Percentiles rank a stretch among this genome's conserved stretches.
These are phyloP conservation scores for Aspergillus egyptiacus DNA, from an alignment of 495 filamentous ascomycete genomes.

Conservation along the genomic window DNA sequence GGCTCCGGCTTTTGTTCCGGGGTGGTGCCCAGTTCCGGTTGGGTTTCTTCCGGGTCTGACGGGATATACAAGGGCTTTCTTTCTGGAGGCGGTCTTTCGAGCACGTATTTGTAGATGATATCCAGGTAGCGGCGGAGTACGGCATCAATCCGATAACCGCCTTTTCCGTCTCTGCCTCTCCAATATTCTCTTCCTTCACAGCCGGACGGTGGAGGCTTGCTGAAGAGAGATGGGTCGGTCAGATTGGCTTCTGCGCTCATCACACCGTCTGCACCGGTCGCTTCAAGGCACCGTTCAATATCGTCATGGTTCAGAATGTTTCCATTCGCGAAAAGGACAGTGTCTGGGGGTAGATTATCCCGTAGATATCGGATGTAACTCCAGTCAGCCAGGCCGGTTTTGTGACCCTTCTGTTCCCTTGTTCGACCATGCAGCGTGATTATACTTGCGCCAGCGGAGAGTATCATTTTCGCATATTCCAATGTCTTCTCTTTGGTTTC, in stretches of 20 bases:
- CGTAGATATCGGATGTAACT: constrained; percentile 71
- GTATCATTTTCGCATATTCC: constrained; percentile 81
- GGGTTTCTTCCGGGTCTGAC: constrained; percentile 48
- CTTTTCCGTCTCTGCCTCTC: constrained; percentile 70
- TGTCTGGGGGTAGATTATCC: constrained; percentile 75
- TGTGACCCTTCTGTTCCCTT: constrained; percentile 92
- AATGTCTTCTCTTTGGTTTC: constrained; percentile 82
- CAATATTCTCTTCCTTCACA: constrained; percentile 73
- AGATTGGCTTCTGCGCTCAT: constrained; percentile 96
- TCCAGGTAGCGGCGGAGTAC: constrained; percentile 83
- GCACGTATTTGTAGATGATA: constrained; percentile 72
- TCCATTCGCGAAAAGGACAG: constrained; percentile 94
- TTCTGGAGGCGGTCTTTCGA: constrained; percentile 53
- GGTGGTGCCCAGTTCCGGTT: constrained; percentile 22
- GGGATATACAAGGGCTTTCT: constrained; percentile 70
- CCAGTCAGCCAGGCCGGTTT: constrained; percentile 95
- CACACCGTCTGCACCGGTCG: constrained; percentile 85
- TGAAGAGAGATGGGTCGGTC: constrained; percentile 84
- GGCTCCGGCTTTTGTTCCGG: constrained; percentile 18
- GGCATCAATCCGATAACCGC: constrained; percentile 85
- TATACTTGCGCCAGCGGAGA: constrained; percentile 85
- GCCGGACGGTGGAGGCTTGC: constrained; percentile 55
- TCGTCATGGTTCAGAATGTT: constrained; percentile 84
- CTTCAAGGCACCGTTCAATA: constrained; percentile 68
- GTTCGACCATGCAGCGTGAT: constrained; percentile 85